These are phyloP conservation scores for Thalassiosira delicatula DNA, from an alignment of 352 stramenopile species.

Conservation along the genomic window DNA sequence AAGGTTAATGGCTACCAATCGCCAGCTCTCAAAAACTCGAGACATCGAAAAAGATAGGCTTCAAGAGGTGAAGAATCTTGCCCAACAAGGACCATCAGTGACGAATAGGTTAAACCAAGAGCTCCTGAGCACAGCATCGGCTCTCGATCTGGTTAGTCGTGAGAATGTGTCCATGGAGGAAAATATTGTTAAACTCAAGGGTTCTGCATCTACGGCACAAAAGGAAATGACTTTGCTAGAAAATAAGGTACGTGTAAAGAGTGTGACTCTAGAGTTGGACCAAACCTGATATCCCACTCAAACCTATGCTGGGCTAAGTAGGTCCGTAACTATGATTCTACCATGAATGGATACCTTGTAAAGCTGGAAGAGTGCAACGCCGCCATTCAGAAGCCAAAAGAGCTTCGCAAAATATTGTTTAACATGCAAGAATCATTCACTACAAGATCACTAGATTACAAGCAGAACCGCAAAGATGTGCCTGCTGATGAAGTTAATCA, in stretches of 20 bases:
- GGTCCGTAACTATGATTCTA: not conserved
- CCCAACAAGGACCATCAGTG: not conserved
- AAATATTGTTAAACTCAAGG: not conserved
- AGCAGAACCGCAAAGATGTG: not conserved
- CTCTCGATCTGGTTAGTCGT: not conserved
- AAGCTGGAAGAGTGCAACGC: constrained; percentile 12
- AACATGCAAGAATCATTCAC: not conserved
- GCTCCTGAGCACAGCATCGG: not conserved
- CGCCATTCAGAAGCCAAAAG: constrained; percentile 20
- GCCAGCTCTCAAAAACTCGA: constrained; percentile 18
- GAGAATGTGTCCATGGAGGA: not conserved
- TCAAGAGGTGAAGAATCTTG: constrained; percentile 4
- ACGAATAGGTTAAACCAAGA: constrained; percentile 6
- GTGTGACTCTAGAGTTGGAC: too few relatives aligned
- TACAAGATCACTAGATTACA: not conserved
- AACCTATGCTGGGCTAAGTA: too few relatives aligned
- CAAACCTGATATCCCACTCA: too few relatives aligned
- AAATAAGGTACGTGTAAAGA: not conserved
- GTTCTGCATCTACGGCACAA: not conserved
- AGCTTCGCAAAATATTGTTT: constrained; percentile 6
- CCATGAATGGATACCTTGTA: constrained; percentile 5
- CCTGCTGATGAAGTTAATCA: not conserved
- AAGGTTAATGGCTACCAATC: constrained; percentile 2
- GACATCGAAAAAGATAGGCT: constrained; percentile 17
- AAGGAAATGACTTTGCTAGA: not conserved